Base-by-base conservation (phyloP, 2,329 filamentous ascomycete species). In the Diatrype stigma region DNA sequence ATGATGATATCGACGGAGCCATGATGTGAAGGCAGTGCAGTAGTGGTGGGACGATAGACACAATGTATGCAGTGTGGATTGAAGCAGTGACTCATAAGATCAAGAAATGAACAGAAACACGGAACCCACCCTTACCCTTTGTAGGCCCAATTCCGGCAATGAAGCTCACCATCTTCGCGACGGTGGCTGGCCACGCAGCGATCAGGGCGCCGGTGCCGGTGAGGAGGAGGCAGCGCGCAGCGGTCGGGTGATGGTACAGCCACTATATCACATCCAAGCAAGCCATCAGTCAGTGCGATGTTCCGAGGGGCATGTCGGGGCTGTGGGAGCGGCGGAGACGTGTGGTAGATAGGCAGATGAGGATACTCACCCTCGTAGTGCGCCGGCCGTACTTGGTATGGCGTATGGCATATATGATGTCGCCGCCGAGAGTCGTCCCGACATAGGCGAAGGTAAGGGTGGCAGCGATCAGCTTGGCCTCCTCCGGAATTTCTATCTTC, bases 221-320 rank as follows among this genome's bases (percentile, higher is more conserved):
- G 14, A 47, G 32, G 22, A 47, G 46, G 21, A 47, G 8, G 34
- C 46, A 47, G 34, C 46, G 46, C 7, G 32, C 32, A 21, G 46
- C 22, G 32, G 21, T 30, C 16, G 46, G 46, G 46, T 47, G 26
- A 4, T 26, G 12, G 34, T 47, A 17, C 46, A 30, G 21, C 46
- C 46, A 47, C 46, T 47, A 16, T 4, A n/a, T n/a, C n/a, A 34
- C 34, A 30, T 37, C 4, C 6, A 17, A 37, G 34, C n/a, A 6
- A 37, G 14, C n/a, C 8, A 17, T 19, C 6, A n/a, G 26, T 46
- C 26, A 46, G 28, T 28, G 28, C 42, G 16, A 11, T 7, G 3
- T 26, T 28, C 16, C 22, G 21, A n/a, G 42, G 21, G n/a, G n/a
- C n/a, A n/a, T n/a, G n/a, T n/a, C n/a, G n/a, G n/a, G n/a, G n/a